Evolutionary conservation across 2,329 filamentous ascomycete genomes (phyloP).

Genomic region (Westerdykella sp.): DNA sequence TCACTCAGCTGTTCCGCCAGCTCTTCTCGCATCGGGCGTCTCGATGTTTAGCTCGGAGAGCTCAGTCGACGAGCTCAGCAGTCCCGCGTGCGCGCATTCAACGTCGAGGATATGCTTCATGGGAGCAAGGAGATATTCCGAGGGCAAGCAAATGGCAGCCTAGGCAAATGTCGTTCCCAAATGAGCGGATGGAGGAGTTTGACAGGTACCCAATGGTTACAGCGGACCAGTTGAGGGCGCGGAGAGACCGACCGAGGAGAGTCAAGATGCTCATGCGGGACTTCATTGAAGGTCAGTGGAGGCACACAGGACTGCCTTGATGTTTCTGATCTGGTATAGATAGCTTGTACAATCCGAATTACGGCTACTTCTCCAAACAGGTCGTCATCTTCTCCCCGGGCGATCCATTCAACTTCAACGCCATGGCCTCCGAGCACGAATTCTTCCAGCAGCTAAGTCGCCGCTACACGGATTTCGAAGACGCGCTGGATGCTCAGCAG

Average conservation of each 20-base stretch:
- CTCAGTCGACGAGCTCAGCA: conserved; percentile 34
- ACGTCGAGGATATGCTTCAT: conserved; percentile 26
- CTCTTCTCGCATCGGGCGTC: conserved; percentile 70
- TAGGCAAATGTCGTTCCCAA: conserved; percentile 65
- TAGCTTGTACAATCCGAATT: conserved; percentile 87
- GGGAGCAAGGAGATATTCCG: conserved; percentile 32
- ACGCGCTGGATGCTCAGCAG: conserved; percentile 67
- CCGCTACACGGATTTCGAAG: conserved; percentile 86
- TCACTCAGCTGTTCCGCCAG: conserved; percentile 74
- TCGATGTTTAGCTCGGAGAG: conserved; percentile 45
- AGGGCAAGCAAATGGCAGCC: conserved; percentile 81
- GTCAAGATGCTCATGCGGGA: conserved; percentile 97
- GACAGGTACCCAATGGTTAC: conserved; percentile 78
- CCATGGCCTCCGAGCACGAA: conserved; percentile 73
- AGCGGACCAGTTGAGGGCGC: conserved; percentile 65
- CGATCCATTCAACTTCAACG: conserved; percentile 81
- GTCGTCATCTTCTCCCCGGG: conserved; percentile 93
- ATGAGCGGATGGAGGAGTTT: conserved; percentile 75
- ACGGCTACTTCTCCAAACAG: conserved; percentile 94
- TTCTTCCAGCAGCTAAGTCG: conserved; percentile 72
- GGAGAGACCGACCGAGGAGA: conserved; percentile 69
- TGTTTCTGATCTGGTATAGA: conserved; percentile 48
- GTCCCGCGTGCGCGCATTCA: conserved; percentile 24
- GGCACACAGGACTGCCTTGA: background rate
- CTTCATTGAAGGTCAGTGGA: conserved; percentile 79